Conservation (phyloP, 805 yeast genomes). For the Ogataea methanolica region DNA sequence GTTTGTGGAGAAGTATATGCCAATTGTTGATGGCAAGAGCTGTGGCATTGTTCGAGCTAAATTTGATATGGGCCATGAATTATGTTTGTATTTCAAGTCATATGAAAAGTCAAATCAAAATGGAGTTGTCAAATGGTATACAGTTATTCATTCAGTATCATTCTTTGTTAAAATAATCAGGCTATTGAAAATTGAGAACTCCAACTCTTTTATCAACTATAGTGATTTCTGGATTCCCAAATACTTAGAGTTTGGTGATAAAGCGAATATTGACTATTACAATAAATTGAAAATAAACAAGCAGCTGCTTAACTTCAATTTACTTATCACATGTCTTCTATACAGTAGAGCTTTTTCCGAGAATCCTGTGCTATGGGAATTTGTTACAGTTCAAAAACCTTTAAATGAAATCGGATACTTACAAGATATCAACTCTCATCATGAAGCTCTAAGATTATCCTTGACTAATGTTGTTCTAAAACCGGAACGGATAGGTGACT, state of each 20-base stretch:
- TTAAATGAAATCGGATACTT: conserved; percentile 18
- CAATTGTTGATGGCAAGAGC: conserved; percentile 18
- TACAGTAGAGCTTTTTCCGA: conserved; percentile 33
- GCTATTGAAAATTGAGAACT: conserved; percentile 33
- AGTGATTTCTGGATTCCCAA: conserved; percentile 21
- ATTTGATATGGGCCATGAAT: conserved; percentile 23
- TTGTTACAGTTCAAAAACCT: conserved; percentile 30
- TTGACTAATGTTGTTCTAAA: conserved; percentile 12
- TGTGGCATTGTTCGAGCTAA: conserved; percentile 33
- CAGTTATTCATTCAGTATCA: conserved; percentile 25
- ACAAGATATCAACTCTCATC: conserved; percentile 2
- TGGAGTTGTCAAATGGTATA: conserved; percentile 2
- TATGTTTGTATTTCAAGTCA: conserved; percentile 23
- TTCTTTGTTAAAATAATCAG: conserved; percentile 32
- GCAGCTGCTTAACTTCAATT: conserved; percentile 43
- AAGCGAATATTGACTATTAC: conserved; percentile 23
- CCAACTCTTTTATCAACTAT: conserved; percentile 27
- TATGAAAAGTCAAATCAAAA: conserved; percentile 1
- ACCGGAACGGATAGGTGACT: conserved; percentile 38
- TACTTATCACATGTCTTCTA: conserved; percentile 40
- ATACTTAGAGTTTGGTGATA: conserved; percentile 16
- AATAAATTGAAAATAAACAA: conserved; percentile 46
- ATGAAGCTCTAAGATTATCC: neutral
- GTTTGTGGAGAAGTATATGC: conserved; percentile 19
- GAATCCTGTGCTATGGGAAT: conserved; percentile 40